Percentiles rank a stretch among this genome's conserved stretches.
These are phyloP conservation scores for Geranomyces michiganensis DNA, from an alignment of 192 early-diverging fungal species.

Conservation along the genomic window DNA sequence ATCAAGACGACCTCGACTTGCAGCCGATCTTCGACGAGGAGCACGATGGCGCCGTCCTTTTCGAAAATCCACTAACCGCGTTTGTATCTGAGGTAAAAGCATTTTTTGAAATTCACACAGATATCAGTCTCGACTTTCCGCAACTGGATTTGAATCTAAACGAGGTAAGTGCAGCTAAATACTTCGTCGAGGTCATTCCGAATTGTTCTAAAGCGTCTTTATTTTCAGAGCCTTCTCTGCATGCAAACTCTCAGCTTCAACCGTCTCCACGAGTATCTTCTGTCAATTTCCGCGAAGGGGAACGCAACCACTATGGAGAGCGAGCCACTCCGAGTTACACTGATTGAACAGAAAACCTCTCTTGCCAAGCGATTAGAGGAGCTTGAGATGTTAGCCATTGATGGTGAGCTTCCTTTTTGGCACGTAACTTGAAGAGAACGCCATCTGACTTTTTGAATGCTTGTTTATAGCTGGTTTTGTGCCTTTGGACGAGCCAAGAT, in stretches of 20 bases:
- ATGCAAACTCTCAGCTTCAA: slow-evolving; percentile 7
- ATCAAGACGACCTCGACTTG: slow-evolving; percentile 19
- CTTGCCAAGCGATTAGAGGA: slow-evolving; percentile 22
- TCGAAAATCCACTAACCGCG: slow-evolving; percentile 22
- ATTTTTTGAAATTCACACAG: slow-evolving; percentile 30
- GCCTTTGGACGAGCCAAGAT: not conserved
- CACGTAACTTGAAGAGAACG: not conserved
- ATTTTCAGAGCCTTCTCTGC: slow-evolving; percentile 10
- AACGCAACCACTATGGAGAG: not conserved
- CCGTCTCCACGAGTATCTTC: slow-evolving; percentile 20
- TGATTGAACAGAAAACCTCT: slow-evolving; percentile 13
- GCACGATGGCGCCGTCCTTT: slow-evolving; percentile 15
- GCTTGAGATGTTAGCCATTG: not conserved
- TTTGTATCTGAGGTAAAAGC: slow-evolving; percentile 31
- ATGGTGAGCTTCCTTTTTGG: slow-evolving; percentile 6
- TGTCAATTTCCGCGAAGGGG: not conserved
- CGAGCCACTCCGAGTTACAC: slow-evolving; percentile 11
- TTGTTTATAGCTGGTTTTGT: not conserved
- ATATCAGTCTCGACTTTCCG: slow-evolving; percentile 20
- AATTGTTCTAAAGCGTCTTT: not conserved
- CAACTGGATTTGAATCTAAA: slow-evolving; percentile 19
- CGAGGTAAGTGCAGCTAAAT: slow-evolving; percentile 17
- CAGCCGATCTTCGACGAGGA: slow-evolving; percentile 33
- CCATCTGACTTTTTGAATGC: not conserved
- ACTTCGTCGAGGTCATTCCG: not conserved